phyloP scores from a whole-genome alignment of 805 yeast species.

The Suhomyces xylopsoci region DNA sequence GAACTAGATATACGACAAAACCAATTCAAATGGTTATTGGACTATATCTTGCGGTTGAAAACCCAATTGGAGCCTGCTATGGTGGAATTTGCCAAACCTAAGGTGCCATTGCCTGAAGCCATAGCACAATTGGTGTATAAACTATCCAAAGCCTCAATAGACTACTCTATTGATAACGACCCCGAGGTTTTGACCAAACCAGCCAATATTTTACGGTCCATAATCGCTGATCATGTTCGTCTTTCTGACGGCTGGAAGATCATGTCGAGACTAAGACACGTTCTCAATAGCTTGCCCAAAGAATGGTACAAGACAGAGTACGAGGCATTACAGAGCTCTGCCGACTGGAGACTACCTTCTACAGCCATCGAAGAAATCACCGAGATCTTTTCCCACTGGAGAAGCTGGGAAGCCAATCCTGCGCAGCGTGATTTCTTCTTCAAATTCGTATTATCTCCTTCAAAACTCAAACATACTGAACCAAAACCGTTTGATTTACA shows the following conservation, averaged over 20 bases:
- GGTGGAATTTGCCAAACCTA: conserved; percentile 13
- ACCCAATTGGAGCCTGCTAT: conserved; percentile 15
- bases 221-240: conserved; percentile 64
- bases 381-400: conserved; percentile 69
- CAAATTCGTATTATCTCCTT: conserved; percentile 16
- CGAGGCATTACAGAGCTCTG: conserved; percentile 25
- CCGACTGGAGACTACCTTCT: conserved; percentile 44
- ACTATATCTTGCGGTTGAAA: conserved; percentile 13
- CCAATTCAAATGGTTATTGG: conserved; percentile 22
- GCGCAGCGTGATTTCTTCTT: conserved; percentile 58
- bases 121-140: conserved; percentile 41
- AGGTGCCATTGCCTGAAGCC: conserved; percentile 8
- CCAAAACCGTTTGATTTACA: neutral
- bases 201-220: conserved; percentile 71
- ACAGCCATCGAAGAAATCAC: conserved; percentile 56
- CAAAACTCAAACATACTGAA: neutral
- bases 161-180: conserved; percentile 63
- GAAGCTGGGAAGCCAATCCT: conserved; percentile 84
- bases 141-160: conserved; percentile 37
- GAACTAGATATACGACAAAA: conserved; percentile 16
- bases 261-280: conserved; percentile 73
- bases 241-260: conserved; percentile 86
- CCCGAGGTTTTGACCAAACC: conserved; percentile 91
- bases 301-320: conserved; percentile 41
- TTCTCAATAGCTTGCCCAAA: conserved; percentile 55